Evolutionary conservation across 2,329 filamentous ascomycete species (phyloP), one percentile per base, ranked within the genome.

Genomic region (Xylaria sp.): DNA sequence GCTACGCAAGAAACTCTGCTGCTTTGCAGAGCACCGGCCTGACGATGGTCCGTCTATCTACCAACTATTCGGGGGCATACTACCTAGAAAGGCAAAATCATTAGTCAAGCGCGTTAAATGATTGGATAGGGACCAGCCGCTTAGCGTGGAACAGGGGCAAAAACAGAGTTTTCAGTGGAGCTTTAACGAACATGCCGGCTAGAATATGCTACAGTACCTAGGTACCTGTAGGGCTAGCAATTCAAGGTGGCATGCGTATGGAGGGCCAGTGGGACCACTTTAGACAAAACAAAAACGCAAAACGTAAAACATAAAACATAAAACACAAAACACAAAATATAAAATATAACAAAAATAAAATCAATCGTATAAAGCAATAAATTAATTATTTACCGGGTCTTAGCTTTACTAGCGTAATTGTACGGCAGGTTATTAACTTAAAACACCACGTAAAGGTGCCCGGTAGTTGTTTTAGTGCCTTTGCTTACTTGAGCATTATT

Each of bases 41-140:
- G 44, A 47, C 18, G 18, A 10, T 29, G 25, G 50, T 27, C 2
- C 23, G 47, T 23, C 47, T 23, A 50, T 25, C 6, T 53, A 32
- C 50, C 50, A 3, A 63, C 55, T 40, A 53, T 29, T 44, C 21
- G 51, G 37, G 32, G 48, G n/a, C 6, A 13, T 42, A 40, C 50
- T 69, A 23, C 61, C 69, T 37, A 58, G 35, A 63, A 58, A 40
- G 60, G 66, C 63, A 66, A 67, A 65, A 37, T 27, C 29, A 54
- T 67, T 71, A 69, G 69, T 71, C 69, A 71, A 65, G 10, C 25
- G 23, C 53, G 44, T 6, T 40, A 32, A 23, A 13, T 65, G 69
- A 65, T 71, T 71, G 69, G 69, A 35, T 48, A n/a, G 32, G 27
- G 58, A 10, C n/a, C 35, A n/a, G 44, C 51, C 35, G 25, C 50